Evolutionary conservation across 2,329 filamentous ascomycete genomes (phyloP), one percentile per base, ranked within the genome.

Genomic region (Cercospora sp.): DNA sequence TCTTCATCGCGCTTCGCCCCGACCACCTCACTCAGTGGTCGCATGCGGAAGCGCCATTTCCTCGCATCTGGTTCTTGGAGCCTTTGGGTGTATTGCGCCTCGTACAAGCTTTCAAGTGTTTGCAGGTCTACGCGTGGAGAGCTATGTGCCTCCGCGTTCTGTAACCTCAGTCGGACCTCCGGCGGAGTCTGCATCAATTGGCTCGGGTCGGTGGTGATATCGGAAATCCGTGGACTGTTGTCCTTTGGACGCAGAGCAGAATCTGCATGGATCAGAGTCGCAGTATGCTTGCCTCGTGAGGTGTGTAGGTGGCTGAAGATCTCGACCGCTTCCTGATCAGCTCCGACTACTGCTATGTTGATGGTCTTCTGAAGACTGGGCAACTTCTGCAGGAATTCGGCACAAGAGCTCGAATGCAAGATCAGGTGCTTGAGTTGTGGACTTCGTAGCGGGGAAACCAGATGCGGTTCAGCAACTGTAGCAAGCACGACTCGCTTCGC

Each of bases 341-440:
- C 66, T n/a, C 74, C 74, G 26, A 75, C 63, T 8, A 75, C 68
- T 6, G 74, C 74, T 3, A 75, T 72, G 57, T 70, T 71, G 10
- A 72, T 48, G 13, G 68, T 58, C 57, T 66, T 60, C 53, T 66
- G 55, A 13, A 68, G 53, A 31, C 63, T 62, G 23, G 55, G 60
- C 20, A 72, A 26, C 30, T 63, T 73, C 60, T 72, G 59, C 31
- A 74, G 31, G 26, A 75, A 60, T 33, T 63, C 58, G 20, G 60
- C 65, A n/a, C 66, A 66, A 16, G 65, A 31, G 60, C 64, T 72
- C 51, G 71, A 67, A 36, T 72, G 72, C 30, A 73, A 20, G 42
- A 74, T 67, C 30, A 67, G 62, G 23, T 53, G 63, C 20, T 58
- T 51, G n/a, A 59, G 66, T 39, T 57, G 64, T 55, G 64, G 72